Base-by-base conservation (phyloP, 139 green algal genomes). In the Tetraselmis striata region DNA sequence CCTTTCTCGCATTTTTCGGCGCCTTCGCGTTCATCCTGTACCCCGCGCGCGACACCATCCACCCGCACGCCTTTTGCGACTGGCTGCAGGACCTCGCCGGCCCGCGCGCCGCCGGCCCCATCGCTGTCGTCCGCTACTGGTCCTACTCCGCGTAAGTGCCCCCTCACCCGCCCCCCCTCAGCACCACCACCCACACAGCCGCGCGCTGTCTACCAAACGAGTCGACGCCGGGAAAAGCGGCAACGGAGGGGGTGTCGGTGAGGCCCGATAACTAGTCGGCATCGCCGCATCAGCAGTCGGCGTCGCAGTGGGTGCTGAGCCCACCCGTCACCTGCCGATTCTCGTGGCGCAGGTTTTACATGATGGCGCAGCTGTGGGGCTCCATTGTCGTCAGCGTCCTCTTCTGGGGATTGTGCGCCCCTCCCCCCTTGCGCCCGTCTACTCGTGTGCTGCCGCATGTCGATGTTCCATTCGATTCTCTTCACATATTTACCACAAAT, bases 321-420 rank as follows among this genome's bases (percentile, higher is more conserved):
- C 45, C 45, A 67, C 45, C 45, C 18, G 11, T 67, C 45, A 67
- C 45, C 5, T 18, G 18, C 18, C 45, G 5, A 67, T 18, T 67
- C 11, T 67, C 45, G 45, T 67, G 11, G 11, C 18, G 45, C 45
- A 67, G 45, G 45, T 99, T 99, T 88, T 99, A 99, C 86, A 96
- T 99, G 59, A 98, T 98, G 95, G 95, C 96, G n/a, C 95, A 99
- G 95, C 91, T 99, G 77, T 99, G 96, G 96, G 96, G 96, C 75
- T 98, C 95, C 59, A 96, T 99, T 29, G 95, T 99, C 30, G 96
- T 99, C 78, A 98, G 96, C 0, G 94, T 99, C 79, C 95, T 99
- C 59, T 99, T 99, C 93, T 99, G 96, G 96, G 96, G 95, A 31
- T 96, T 98, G 89, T n/a, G n/a, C n/a, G n/a, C n/a, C n/a, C n/a